These are phyloP conservation scores for Simplicillium sp. DNA, from an alignment of 2,329 filamentous ascomycete species.

Conservation along the genomic window DNA sequence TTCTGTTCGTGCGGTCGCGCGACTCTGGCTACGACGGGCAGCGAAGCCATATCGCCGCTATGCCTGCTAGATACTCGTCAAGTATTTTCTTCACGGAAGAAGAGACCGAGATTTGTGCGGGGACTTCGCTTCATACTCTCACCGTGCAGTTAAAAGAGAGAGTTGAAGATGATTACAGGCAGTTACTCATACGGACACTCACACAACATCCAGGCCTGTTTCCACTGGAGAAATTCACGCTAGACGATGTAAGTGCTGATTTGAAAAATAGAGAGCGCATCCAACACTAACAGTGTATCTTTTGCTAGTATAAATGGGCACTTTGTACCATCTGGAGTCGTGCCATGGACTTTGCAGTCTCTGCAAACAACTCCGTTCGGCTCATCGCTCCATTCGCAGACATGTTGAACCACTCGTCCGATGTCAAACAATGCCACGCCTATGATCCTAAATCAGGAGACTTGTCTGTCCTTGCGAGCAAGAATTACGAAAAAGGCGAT, in stretches of 20 bases:
- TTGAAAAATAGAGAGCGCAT: background rate
- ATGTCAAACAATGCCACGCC: slow-evolving; percentile 22
- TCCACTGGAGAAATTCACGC: slow-evolving; percentile 19
- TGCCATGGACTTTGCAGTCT: slow-evolving; percentile 21
- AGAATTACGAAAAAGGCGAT: slow-evolving; percentile 20
- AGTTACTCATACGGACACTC: slow-evolving; percentile 16
- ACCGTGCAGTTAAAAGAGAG: slow-evolving; percentile 18
- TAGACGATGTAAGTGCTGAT: slow-evolving; percentile 19
- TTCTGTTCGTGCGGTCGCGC: slow-evolving; percentile 23
- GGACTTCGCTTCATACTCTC: slow-evolving; percentile 20
- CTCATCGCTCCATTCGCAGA: slow-evolving; percentile 22
- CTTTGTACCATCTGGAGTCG: slow-evolving; percentile 17
- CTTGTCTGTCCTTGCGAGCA: slow-evolving; percentile 15
- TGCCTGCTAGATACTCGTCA: slow-evolving; percentile 21
- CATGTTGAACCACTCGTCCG: slow-evolving; percentile 25
- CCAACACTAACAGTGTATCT: background rate
- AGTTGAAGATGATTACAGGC: slow-evolving; percentile 19
- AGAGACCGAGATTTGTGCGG: slow-evolving; percentile 21
- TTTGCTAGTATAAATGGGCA: slow-evolving; percentile 24
- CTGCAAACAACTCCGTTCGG: background rate
- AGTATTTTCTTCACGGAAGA: slow-evolving; percentile 24
- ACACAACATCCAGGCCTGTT: slow-evolving; percentile 20
- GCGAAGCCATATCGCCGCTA: slow-evolving; percentile 15
- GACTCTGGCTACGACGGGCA: slow-evolving; percentile 19
- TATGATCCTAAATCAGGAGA: slow-evolving; percentile 20